These are phyloP conservation scores for Ceratocystis albifundus DNA, from an alignment of 2,329 filamentous ascomycete species.

Conservation along the genomic window DNA sequence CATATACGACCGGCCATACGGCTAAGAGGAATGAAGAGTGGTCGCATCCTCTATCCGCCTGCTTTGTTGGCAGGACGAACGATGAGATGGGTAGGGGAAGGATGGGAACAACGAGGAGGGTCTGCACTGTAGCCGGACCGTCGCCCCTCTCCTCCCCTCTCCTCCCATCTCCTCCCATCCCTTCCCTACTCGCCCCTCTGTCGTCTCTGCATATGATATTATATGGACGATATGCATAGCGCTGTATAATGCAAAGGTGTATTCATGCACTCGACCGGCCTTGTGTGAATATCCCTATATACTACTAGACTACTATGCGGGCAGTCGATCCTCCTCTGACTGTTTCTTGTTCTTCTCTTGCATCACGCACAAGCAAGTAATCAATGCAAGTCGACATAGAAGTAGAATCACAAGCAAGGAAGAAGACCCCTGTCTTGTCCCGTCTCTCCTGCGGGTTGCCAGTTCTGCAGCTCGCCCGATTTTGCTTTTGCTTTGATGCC, in stretches of 20 bases:
- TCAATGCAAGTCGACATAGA: conserved; percentile 2
- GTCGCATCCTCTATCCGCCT: neutral
- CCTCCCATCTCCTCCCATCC: no score
- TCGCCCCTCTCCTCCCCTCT: no score
- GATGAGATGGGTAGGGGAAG: no score
- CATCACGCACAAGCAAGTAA: conserved; percentile 9
- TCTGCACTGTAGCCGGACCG: no score
- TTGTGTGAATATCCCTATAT: neutral
- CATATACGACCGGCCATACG: neutral
- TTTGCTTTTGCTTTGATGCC: neutral
- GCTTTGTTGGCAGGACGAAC: no score
- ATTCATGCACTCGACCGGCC: neutral
- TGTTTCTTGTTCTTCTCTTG: conserved; percentile 4
- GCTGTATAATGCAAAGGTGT: neutral
- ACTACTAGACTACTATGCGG: neutral
- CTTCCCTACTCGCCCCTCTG: neutral
- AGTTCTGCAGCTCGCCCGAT: neutral
- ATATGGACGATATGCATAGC: neutral
- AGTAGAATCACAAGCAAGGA: neutral
- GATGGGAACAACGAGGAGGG: no score
- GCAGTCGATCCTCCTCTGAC: neutral
- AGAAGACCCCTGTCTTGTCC: neutral
- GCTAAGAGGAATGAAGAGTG: neutral
- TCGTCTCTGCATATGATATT: neutral
- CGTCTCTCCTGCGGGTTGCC: no score